Conservation (phyloP, 169 alveolate species). For the Besnoitia besnoiti region DNA sequence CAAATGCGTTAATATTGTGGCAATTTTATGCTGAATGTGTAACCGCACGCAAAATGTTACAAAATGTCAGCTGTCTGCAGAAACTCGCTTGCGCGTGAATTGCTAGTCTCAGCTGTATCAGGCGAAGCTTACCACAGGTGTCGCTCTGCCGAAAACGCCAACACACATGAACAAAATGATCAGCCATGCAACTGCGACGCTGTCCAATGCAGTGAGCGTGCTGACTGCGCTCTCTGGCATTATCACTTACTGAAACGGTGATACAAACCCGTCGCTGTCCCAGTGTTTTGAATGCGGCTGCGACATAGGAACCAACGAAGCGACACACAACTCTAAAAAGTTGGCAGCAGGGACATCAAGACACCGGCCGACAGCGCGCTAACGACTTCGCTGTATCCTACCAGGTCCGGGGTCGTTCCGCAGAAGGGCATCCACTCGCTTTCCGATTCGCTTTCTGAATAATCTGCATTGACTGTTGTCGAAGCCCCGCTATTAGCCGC, state of each 20-base stretch:
- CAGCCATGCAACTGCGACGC: no score
- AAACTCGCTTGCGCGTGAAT: no score
- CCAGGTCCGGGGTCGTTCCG: conserved; percentile 13
- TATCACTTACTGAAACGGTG: conserved; percentile 21
- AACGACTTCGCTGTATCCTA: not conserved
- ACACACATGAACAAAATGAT: not conserved
- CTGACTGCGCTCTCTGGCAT: not conserved
- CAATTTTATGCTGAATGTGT: conserved; percentile 40
- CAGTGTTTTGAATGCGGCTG: conserved; percentile 40
- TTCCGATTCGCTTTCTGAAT: not conserved
- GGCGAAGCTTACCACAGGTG: conserved; percentile 17
- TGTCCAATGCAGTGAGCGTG: not conserved
- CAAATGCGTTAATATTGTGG: not conserved
- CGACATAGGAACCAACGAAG: not conserved
- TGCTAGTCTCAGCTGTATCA: no score
- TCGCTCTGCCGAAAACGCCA: not conserved
- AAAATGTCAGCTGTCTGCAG: no score
- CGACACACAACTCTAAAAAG: no score
- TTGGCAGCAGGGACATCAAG: no score
- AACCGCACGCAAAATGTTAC: not conserved
- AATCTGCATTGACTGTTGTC: not conserved
- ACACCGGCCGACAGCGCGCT: no score
- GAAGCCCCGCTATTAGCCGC: not conserved
- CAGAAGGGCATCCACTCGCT: conserved; percentile 31
- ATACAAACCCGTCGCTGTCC: conserved; percentile 26